Base-by-base conservation (phyloP, 169 alveolate species). In the Sarcocystis neurona region DNA sequence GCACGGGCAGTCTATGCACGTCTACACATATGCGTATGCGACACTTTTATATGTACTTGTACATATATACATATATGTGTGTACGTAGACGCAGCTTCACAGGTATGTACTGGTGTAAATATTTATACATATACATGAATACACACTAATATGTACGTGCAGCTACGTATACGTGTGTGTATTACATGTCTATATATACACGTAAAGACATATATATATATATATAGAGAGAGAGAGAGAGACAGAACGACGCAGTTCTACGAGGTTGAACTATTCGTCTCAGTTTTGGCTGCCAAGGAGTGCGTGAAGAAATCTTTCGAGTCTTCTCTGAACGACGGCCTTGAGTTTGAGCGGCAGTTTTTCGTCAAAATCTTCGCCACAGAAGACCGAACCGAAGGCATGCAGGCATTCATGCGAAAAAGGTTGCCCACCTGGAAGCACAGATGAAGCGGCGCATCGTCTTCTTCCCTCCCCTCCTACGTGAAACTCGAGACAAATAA, bases 301-400 rank as follows among this genome's bases (percentile, higher is more conserved):
- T 89, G 92, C 66, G 97, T 95, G 20, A 95, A 95, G 79, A 88
- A 87, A 48, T 92, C 97, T 18, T 91, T 68, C 77, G 96, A 96
- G 66, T 58, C 92, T n/a, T 85, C 96, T 10, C 91, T 96, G 37
- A 77, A 89, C 78, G 94, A 93, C 12, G 98, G 97, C 12, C 84
- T 96, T 15, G 79, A 88, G 58, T 96, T 58, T 86, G 98, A 96
- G 85, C 94, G 94, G 90, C 91, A 94, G 77, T 74, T 93, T 15
- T 96, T 95, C 96, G 95, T 94, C 84, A 78, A 96, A 32, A 95
- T 97, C 27, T 80, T 44, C 20, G 88, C 88, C 0, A 37, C 39
- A 43, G 50, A 93, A 68, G 98, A 96, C 78, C 93, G 97, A 86
- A 89, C 87, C 63, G 98, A 96, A 89, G 98, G 98, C 44, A 96